A percentile compares a stretch with the other conserved stretches of the same genome.
Conservation (phyloP, 208 protist species). For the Leishmania guyanensis region DNA sequence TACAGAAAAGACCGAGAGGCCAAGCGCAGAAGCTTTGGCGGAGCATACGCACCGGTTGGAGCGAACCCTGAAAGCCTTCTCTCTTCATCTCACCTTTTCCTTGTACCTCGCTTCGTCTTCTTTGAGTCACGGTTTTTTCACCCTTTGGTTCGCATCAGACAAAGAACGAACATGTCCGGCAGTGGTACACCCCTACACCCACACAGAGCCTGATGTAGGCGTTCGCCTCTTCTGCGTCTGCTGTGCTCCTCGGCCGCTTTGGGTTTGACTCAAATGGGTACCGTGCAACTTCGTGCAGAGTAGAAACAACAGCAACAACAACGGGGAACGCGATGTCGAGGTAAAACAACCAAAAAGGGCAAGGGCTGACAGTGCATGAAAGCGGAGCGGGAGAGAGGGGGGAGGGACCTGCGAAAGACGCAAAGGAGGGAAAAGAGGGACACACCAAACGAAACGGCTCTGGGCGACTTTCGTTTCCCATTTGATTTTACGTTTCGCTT, state of each 20-base stretch:
- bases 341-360: not conserved
- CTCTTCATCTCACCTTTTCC: not conserved
- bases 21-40: not conserved
- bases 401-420: not conserved
- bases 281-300: not conserved
- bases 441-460: not conserved
- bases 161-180: not conserved
- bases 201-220: slow-evolving; percentile 2
- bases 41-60: not conserved
- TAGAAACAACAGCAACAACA: not conserved
- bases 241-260: not conserved
- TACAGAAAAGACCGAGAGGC: not conserved
- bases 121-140: not conserved
- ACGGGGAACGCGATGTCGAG: too few relatives aligned
- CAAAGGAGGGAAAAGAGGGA: not conserved
- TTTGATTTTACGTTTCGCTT: not conserved
- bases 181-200: slow-evolving; percentile 2
- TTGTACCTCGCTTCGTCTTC: not conserved
- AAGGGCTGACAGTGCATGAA: not conserved
- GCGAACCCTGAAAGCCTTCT: not conserved
- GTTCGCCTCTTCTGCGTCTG: not conserved
- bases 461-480: not conserved
- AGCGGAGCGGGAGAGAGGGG: not conserved
- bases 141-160: not conserved
- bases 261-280: not conserved